These are phyloP conservation scores for Lentinus brumalis DNA, from an alignment of 768 basidiomycete genomes.

Conservation along the genomic window DNA sequence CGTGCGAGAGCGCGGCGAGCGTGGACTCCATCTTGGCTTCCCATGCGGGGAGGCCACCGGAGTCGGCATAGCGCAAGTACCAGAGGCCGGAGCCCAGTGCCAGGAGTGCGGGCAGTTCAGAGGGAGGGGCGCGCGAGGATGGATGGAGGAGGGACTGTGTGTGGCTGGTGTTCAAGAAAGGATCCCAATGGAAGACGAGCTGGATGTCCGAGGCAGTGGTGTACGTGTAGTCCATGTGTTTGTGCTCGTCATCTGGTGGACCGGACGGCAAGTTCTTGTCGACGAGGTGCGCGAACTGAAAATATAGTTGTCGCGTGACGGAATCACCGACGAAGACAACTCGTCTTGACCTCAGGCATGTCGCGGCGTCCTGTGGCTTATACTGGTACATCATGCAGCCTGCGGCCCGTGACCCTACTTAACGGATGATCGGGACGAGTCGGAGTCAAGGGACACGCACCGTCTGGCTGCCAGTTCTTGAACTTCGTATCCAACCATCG, in stretches of 20 bases:
- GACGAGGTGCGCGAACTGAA: conserved; percentile 63
- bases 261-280: conserved; percentile 57
- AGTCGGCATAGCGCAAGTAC: conserved; percentile 80
- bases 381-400: conserved; percentile 83
- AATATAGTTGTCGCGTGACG: conserved; percentile 77
- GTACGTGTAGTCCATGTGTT: conserved; percentile 67
- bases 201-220: conserved; percentile 45
- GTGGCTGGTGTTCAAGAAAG: conserved; percentile 75
- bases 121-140: not conserved
- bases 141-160: conserved; percentile 47
- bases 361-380: conserved; percentile 49
- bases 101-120: conserved; percentile 58
- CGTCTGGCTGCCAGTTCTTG: conserved; percentile 87
- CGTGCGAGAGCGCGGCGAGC: conserved; percentile 50
- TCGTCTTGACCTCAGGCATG: conserved; percentile 59
- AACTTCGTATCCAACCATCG: conserved; percentile 73
- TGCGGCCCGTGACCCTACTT: conserved; percentile 29
- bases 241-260: conserved; percentile 57
- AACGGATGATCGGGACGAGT: conserved; percentile 11
- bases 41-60: conserved; percentile 81
- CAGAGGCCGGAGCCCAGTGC: conserved; percentile 87
- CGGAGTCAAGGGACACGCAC: conserved; percentile 40
- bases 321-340: conserved; percentile 87
- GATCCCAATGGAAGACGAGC: conserved; percentile 81
- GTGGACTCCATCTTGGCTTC: conserved; percentile 69